Base-by-base conservation (phyloP, 1,284 basidiomycete species). In the Cutaneotrichosporon cyanovorans region DNA sequence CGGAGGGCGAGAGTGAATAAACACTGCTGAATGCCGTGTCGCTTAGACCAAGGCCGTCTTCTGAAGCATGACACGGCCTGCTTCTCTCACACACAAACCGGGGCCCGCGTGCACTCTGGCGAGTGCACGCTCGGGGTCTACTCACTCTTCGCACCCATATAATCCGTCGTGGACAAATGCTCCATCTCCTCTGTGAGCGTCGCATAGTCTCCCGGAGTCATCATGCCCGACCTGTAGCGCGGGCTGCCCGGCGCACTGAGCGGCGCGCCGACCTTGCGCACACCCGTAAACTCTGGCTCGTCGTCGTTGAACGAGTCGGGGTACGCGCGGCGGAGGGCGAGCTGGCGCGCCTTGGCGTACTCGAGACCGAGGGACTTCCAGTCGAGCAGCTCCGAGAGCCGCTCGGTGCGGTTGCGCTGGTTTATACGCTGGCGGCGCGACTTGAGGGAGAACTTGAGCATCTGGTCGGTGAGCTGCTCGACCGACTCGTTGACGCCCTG, bases 311-410 rank as follows among this genome's bases (percentile, higher is more conserved):
- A 98, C 49, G 85, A 83, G 61, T 97, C 91, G 1, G 93, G 93
- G 71, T 98, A 97, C 11, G 93, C 93, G 40, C 93, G 78, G 55
- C 93, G 77, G 45, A 98, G 77, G 21, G 90, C 90, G 46, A 97
- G 76, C 73, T 95, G 91, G 41, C 93, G 77, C 31, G 89, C 87
- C 76, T 96, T 98, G 66, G 85, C 84, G 72, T 98, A 98, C 72
- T 98, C 93, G 57, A 97, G 81, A 5, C 93, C 93, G 21, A 98
- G 75, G 61, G 91, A 89, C 77, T 98, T 98, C 93, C 93, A 97
- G 72, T 98, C 93, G 51, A 98, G 77, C 46, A 98, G 72, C 37
- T 93, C 93, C 40, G 82, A 85, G 5, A 96, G 77, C 31, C 91
- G 81, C 71, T 98, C 93, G 48, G 96, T 93, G 45, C 93, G 83